Percentiles rank a stretch among this genome's conserved stretches.
phyloP scores from a whole-genome alignment of 805 yeast species.

The Kluyveromyces siamensis region DNA sequence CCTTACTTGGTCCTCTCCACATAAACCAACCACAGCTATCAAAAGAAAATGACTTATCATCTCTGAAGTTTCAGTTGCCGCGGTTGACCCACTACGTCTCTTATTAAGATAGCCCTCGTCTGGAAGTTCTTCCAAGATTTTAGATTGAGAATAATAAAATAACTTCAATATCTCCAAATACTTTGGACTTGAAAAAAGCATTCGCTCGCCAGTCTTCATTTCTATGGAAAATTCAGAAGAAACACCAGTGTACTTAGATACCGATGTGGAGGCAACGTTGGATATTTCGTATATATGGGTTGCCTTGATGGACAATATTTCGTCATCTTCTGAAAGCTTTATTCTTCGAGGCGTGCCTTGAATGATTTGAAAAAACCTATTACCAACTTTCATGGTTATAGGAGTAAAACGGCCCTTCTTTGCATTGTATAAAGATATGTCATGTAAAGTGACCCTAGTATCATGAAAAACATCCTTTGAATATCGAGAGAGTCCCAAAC shows the following conservation, averaged over 20 bases:
- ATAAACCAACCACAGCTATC: conserved; percentile 58
- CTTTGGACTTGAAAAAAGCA: conserved; percentile 41
- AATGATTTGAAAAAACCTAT: conserved; percentile 52
- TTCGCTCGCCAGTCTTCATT: conserved; percentile 25
- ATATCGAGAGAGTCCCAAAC: conserved; percentile 36
- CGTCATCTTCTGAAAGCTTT: conserved; percentile 28
- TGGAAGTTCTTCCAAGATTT: conserved; percentile 32
- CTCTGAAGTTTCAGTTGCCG: conserved; percentile 11
- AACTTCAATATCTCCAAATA: conserved; percentile 61
- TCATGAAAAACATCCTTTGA: conserved; percentile 38
- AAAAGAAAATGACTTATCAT: conserved; percentile 55
- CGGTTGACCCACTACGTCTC: background rate
- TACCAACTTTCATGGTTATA: conserved; percentile 59
- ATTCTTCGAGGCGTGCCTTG: conserved; percentile 36
- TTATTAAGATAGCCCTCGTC: conserved; percentile 10
- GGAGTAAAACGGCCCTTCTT: conserved; percentile 44
- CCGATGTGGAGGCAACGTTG: conserved; percentile 32
- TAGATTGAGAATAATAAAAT: conserved; percentile 56
- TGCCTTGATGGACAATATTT: conserved; percentile 29
- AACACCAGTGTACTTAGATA: conserved; percentile 37
- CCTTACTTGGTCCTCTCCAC: conserved; percentile 48
- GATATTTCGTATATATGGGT: conserved; percentile 37
- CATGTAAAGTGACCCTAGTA: conserved; percentile 43
- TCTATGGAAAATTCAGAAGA: conserved; percentile 43
- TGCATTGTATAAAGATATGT: conserved; percentile 43